A percentile compares a stretch with the other conserved stretches of the same genome.
These are phyloP conservation scores for Pseudonitzschia multistriata DNA, from an alignment of 108 stramenopile genomes.

Conservation along the genomic window DNA sequence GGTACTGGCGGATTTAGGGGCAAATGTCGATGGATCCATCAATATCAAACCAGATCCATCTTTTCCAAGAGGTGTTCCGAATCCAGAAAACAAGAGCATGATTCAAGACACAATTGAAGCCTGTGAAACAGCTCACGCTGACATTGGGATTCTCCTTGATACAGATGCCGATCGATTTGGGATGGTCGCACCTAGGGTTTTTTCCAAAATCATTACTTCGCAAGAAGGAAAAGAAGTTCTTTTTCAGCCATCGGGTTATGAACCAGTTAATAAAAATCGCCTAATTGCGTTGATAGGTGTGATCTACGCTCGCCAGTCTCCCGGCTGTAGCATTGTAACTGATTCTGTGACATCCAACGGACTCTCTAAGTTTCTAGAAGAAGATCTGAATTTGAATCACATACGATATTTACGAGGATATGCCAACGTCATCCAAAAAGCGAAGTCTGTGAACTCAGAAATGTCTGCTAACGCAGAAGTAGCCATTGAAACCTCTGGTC, in stretches of 20 bases:
- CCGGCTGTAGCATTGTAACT: constrained; percentile 76
- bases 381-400: constrained; percentile 56
- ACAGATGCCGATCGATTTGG: constrained; percentile 88
- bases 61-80: constrained; percentile 77
- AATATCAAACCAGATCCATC: constrained; percentile 52
- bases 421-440: constrained; percentile 83
- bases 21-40: constrained; percentile 59
- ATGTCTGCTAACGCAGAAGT: constrained; percentile 63
- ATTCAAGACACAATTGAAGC: constrained; percentile 60
- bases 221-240: constrained; percentile 4
- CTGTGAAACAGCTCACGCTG: constrained; percentile 59
- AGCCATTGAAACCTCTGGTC: constrained; percentile 88
- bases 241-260: constrained; percentile 36
- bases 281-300: constrained; percentile 78
- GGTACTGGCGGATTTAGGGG: constrained; percentile 65
- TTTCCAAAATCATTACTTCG: neutral
- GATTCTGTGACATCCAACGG: constrained; percentile 80
- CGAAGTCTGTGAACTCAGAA: constrained; percentile 60
- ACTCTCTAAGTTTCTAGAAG: constrained; percentile 56
- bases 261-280: constrained; percentile 77
- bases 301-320: constrained; percentile 51
- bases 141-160: constrained; percentile 84
- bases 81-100: constrained; percentile 74
- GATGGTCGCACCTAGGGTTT: constrained; percentile 55
- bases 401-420: constrained; percentile 79